phyloP scores from a whole-genome alignment of 148 eudicot genomes.

The Amaranthus palmeri region DNA sequence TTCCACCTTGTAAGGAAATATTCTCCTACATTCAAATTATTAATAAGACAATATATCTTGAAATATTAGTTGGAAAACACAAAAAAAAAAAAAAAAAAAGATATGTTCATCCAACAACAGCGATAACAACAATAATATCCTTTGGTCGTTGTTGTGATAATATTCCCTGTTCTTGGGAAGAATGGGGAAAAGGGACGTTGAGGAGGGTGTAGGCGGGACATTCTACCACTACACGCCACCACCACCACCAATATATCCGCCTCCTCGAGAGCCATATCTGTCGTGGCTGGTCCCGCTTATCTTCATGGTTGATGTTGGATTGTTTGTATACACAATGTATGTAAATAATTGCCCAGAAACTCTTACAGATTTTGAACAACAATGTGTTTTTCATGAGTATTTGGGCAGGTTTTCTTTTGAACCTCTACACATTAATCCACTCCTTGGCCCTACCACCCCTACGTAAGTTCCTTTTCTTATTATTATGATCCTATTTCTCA shows the following conservation, averaged over 20 bases:
- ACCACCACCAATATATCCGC: conserved; percentile 17
- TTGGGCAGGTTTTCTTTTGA: conserved; percentile 37
- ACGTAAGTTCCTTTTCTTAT: conserved; percentile 24
- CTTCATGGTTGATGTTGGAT: conserved; percentile 26
- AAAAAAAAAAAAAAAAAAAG: too few relatives aligned
- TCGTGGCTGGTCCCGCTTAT: conserved; percentile 39
- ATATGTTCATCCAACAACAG: too few relatives aligned
- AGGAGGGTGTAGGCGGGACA: conserved; percentile 22
- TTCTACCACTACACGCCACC: conserved; percentile 34
- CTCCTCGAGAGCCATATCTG: conserved; percentile 14
- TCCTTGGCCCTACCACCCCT: conserved; percentile 35
- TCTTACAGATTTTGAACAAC: neutral
- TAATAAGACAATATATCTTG: too few relatives aligned
- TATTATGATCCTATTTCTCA: too few relatives aligned
- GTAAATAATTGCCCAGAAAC: conserved; percentile 34
- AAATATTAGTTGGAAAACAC: conserved; percentile 1
- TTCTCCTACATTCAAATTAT: neutral
- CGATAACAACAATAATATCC: neutral
- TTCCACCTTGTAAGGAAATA: neutral
- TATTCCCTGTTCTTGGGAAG: neutral
- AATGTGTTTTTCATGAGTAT: conserved; percentile 16
- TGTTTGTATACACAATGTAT: conserved; percentile 36
- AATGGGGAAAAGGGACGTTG: conserved; percentile 40
- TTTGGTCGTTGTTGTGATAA: neutral
- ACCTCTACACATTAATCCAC: conserved; percentile 29